These are phyloP conservation scores for Exobasidium rhododendri DNA, from an alignment of 1,284 basidiomycete species.

Conservation along the genomic window DNA sequence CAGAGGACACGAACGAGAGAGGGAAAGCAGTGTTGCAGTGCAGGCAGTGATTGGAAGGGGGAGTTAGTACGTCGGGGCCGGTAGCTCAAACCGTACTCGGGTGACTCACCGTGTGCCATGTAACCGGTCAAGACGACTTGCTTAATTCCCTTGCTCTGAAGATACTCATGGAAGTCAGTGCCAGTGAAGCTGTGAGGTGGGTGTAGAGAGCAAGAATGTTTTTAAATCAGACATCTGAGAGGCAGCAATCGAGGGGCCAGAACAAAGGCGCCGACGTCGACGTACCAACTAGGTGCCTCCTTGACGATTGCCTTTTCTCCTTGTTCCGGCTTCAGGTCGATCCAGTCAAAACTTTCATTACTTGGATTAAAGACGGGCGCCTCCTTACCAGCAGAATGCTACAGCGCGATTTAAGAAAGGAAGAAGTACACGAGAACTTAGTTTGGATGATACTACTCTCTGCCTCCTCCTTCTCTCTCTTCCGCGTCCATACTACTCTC, in stretches of 20 bases:
- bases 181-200: conserved; percentile 2
- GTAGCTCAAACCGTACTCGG: neutral
- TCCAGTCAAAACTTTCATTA: conserved; percentile 3
- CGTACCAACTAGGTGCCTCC: conserved; percentile 6
- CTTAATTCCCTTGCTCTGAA: neutral
- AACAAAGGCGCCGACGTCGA: no score
- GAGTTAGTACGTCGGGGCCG: no score
- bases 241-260: no score
- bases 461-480: neutral
- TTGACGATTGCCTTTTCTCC: conserved; percentile 4
- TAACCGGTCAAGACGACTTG: conserved; percentile 7
- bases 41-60: neutral
- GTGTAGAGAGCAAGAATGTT: no score
- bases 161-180: conserved; percentile 3
- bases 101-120: conserved; percentile 8
- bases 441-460: no score
- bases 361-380: conserved; percentile 2
- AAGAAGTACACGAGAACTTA: neutral
- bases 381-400: neutral
- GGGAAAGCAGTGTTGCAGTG: neutral
- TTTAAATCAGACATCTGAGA: no score
- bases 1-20: neutral
- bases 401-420: neutral
- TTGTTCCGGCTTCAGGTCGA: neutral
- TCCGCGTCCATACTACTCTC: neutral